Evolutionary conservation across 2,329 filamentous ascomycete genomes (phyloP), one percentile per base, ranked within the genome.

Genomic region (Botrytis tulipae): DNA sequence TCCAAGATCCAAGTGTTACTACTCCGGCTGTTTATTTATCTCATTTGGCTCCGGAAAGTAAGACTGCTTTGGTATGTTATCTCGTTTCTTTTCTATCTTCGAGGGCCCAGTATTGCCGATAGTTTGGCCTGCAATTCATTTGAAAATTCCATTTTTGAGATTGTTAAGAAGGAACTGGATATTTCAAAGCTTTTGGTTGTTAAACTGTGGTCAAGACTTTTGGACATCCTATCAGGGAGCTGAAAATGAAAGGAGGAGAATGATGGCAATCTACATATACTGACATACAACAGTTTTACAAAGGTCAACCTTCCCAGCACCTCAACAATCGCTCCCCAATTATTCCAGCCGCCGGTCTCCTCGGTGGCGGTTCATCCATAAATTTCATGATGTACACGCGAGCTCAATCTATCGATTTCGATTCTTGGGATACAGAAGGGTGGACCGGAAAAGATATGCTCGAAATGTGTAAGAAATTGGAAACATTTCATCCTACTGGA

Each of bases 291-390:
- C 70, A 86, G 37, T 88, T 89, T 78, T 88, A 88, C 78, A 82
- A 86, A 75, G 82, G 83, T 4, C 85, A 85, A 59, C 78, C 84
- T 44, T 83, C 84, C 0, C 80, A 84, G 51, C 78, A 86, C 35
- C 82, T 89, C 4, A 84, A 83, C 63, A 82, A 83, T 22, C 81
- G 86, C n/a, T 83, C 83, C 72, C 82, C 80, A 2, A 80, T 84
- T 25, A 81, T 85, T 1, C 82, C 82, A 0, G 76, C 77, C 7
- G 83, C 83, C 14, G 84, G 85, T 37, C 86, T 88, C 0, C 83
- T 93, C 0, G 91, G 91, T 29, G 91, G 91, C 10, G 89, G 89
- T 10, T 87, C 85, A 25, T 87, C 87, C 0, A 84, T 91, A 66
- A 90, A 90, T 76, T 87, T 86, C 75, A 87, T 89, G 86, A 86